phyloP scores from a whole-genome alignment of 2,329 filamentous ascomycete genomes.

The Fusarium sp. region DNA sequence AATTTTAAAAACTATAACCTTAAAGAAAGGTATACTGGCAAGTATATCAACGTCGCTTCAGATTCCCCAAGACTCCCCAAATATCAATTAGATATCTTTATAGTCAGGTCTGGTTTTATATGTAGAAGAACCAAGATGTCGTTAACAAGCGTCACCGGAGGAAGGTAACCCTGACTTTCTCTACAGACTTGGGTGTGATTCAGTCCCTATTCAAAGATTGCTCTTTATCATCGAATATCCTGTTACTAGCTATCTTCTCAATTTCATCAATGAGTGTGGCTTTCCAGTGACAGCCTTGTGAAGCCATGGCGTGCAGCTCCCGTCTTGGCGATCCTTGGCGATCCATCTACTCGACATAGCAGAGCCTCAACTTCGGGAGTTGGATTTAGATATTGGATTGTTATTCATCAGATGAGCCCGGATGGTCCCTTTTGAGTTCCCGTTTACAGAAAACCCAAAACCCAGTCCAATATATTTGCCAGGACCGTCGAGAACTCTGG shows the following conservation, averaged over 20 bases:
- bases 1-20: background rate
- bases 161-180: too few relatives aligned
- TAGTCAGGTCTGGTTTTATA: too few relatives aligned
- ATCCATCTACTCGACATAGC: background rate
- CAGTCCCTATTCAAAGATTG: too few relatives aligned
- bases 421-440: background rate
- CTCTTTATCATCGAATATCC: too few relatives aligned
- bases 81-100: too few relatives aligned
- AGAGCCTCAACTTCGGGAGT: conserved; percentile 9
- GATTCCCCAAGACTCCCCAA: too few relatives aligned
- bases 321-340: conserved; percentile 21
- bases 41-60: too few relatives aligned
- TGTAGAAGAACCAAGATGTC: too few relatives aligned
- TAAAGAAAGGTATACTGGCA: background rate
- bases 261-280: background rate
- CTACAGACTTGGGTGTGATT: too few relatives aligned
- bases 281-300: background rate
- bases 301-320: background rate
- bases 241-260: background rate
- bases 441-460: rapidly evolving
- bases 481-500: rapidly evolving
- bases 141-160: too few relatives aligned
- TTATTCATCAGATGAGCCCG: too few relatives aligned
- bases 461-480: rapidly evolving
- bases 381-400: background rate